Evolutionary conservation across 495 filamentous ascomycete genomes (phyloP).

Genomic region (Penicillium arizonense): DNA sequence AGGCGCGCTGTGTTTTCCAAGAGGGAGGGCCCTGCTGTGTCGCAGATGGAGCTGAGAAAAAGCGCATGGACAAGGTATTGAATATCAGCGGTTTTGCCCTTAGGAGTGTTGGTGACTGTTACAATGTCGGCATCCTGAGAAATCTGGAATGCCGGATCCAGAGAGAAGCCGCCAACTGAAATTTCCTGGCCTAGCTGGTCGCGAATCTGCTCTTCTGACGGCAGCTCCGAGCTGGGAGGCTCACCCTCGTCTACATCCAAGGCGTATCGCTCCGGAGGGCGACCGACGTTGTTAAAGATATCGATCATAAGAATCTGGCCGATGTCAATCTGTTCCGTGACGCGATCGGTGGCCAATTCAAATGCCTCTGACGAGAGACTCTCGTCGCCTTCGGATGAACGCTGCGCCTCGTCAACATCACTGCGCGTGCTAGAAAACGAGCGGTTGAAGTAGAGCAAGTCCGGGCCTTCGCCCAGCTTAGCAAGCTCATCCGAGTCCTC

Average conservation of each 20-base stretch:
- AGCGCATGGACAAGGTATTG: conserved; percentile 15
- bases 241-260: conserved; percentile 14
- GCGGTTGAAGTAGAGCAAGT: conserved; percentile 16
- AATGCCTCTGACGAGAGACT: conserved; percentile 5
- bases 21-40: conserved; percentile 3
- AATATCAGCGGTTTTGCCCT: conserved; percentile 7
- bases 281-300: background rate
- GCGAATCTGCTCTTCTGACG: conserved; percentile 11
- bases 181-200: conserved; percentile 12
- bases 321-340: conserved; percentile 5
- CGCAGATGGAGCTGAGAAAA: conserved; percentile 14
- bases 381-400: background rate
- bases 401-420: conserved; percentile 1
- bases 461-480: conserved; percentile 9
- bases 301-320: conserved; percentile 12
- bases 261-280: background rate
- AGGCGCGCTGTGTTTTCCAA: conserved; percentile 14
- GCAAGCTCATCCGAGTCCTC: background rate
- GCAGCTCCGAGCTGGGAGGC: background rate
- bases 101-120: conserved; percentile 13
- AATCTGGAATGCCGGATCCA: conserved; percentile 9
- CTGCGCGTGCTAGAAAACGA: conserved; percentile 8
- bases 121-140: conserved; percentile 8
- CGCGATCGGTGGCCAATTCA: conserved; percentile 7
- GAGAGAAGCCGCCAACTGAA: conserved; percentile 3